Evolutionary conservation across 2,329 filamentous ascomycete genomes (phyloP).

Genomic region (Aquanectria penicillioides): DNA sequence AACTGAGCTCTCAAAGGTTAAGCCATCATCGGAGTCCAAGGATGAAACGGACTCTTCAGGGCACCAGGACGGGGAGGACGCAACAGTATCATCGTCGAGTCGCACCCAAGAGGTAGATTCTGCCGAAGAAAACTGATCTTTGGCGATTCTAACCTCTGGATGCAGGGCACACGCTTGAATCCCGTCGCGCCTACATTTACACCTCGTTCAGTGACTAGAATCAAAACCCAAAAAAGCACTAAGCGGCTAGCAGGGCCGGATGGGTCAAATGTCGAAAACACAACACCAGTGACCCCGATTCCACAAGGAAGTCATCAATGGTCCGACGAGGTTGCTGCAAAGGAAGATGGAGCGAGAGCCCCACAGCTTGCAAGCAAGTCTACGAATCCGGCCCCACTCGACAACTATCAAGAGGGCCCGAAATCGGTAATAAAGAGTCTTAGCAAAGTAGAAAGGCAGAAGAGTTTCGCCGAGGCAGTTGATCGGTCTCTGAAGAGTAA

Average conservation of each 20-base stretch:
- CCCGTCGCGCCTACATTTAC: conserved; percentile 66
- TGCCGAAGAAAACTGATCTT: conserved; percentile 41
- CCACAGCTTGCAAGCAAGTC: background rate
- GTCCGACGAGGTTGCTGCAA: conserved; percentile 45
- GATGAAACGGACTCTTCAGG: conserved; percentile 38
- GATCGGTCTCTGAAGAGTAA: conserved; percentile 31
- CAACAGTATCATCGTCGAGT: conserved; percentile 46
- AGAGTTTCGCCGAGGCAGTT: conserved; percentile 34
- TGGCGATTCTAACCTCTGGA: conserved; percentile 54
- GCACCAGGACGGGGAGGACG: conserved; percentile 31
- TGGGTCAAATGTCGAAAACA: conserved; percentile 15
- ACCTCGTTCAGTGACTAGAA: conserved; percentile 49
- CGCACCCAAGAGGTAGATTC: conserved; percentile 62
- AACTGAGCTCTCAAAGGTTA: conserved; percentile 49
- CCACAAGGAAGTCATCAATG: conserved; percentile 36
- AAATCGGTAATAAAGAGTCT: background rate
- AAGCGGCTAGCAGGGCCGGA: conserved; percentile 28
- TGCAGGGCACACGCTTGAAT: conserved; percentile 64
- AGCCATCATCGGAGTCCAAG: conserved; percentile 32
- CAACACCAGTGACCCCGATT: conserved; percentile 12
- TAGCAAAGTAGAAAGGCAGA: conserved; percentile 24
- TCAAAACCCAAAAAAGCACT: conserved; percentile 17
- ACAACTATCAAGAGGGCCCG: background rate
- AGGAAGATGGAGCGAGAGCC: conserved; percentile 29
- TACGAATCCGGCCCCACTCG: background rate